A percentile compares a stretch with the other conserved stretches of the same genome.
phyloP scores from a whole-genome alignment of 2,329 filamentous ascomycete genomes.

The Hymenoscyphus fructigenus region DNA sequence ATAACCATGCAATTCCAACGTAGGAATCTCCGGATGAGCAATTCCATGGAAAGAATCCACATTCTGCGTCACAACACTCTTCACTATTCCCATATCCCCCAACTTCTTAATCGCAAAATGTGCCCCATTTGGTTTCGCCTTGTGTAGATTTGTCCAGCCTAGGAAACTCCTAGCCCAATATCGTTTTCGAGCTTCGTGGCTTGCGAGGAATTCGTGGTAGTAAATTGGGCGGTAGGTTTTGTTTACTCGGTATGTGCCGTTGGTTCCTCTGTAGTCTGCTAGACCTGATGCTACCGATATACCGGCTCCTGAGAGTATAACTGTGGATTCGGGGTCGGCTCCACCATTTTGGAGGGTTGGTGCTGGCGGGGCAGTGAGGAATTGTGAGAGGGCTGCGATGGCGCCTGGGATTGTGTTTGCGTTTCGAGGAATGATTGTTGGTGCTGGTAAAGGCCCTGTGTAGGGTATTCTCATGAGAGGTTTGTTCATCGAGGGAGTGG shows the following conservation, averaged over 20 bases:
- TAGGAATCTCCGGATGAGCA: conserved; percentile 72
- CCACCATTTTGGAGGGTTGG: conserved; percentile 42
- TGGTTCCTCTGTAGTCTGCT: conserved; percentile 85
- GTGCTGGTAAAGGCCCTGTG: conserved; percentile 75
- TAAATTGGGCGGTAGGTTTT: conserved; percentile 89
- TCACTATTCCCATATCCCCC: conserved; percentile 69
- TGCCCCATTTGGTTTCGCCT: conserved; percentile 74
- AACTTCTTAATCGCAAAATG: conserved; percentile 77
- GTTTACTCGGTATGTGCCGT: conserved; percentile 92
- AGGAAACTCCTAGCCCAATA: conserved; percentile 97
- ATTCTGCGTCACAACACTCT: conserved; percentile 86
- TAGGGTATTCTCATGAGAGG: conserved; percentile 86
- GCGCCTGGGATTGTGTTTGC: conserved; percentile 72
- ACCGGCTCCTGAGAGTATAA: conserved; percentile 78
- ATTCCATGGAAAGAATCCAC: conserved; percentile 89
- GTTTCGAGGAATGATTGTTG: conserved; percentile 69
- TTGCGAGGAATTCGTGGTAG: conserved; percentile 81
- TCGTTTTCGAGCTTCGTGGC: conserved; percentile 81
- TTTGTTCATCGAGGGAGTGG: conserved; percentile 66
- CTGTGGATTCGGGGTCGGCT: conserved; percentile 47
- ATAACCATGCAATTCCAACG: conserved; percentile 89
- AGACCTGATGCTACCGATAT: conserved; percentile 92
- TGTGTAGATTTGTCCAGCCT: conserved; percentile 81
- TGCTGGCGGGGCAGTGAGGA: conserved; percentile 65
- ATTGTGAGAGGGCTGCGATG: conserved; percentile 72